phyloP scores from a whole-genome alignment of 2,329 filamentous ascomycete genomes.

The Paecilomyces niveus region DNA sequence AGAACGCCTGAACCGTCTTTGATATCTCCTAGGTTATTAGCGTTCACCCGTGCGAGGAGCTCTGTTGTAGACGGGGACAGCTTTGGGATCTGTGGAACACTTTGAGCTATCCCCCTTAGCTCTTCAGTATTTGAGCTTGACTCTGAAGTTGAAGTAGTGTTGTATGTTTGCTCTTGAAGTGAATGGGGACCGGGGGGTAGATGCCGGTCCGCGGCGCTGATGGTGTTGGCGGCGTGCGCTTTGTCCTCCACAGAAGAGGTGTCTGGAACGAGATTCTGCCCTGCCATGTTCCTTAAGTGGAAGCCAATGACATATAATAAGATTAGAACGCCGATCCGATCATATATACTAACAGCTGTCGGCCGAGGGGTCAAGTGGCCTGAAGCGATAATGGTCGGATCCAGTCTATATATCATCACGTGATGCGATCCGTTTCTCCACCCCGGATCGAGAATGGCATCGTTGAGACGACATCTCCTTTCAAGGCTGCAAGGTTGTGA shows the following conservation, averaged over 20 bases:
- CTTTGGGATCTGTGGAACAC: slow-evolving; percentile 13
- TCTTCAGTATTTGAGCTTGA: slow-evolving; percentile 4
- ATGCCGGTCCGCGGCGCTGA: slow-evolving; percentile 7
- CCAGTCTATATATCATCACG: slow-evolving; percentile 24
- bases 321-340: not conserved
- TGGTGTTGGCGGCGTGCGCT: slow-evolving; percentile 9
- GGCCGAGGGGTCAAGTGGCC: not conserved
- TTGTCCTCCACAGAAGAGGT: slow-evolving; percentile 17
- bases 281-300: slow-evolving; percentile 14
- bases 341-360: slow-evolving; percentile 1
- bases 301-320: not conserved
- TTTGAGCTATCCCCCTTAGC: slow-evolving; percentile 7
- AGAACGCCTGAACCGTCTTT: slow-evolving; percentile 5
- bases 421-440: slow-evolving; percentile 11
- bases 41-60: slow-evolving; percentile 17
- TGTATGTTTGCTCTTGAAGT: not conserved
- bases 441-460: slow-evolving; percentile 1
- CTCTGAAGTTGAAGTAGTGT: slow-evolving; percentile 3
- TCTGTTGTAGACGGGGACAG: slow-evolving; percentile 19
- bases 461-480: not conserved
- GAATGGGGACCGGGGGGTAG: slow-evolving; percentile 6
- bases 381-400: slow-evolving; percentile 6
- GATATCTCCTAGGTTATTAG: slow-evolving; percentile 11
- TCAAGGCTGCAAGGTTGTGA: not conserved
- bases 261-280: slow-evolving; percentile 15